Evolutionary conservation across 768 basidiomycete species (phyloP), one percentile per base, ranked within the genome.

Genomic region (Leucocoprinus sp.): DNA sequence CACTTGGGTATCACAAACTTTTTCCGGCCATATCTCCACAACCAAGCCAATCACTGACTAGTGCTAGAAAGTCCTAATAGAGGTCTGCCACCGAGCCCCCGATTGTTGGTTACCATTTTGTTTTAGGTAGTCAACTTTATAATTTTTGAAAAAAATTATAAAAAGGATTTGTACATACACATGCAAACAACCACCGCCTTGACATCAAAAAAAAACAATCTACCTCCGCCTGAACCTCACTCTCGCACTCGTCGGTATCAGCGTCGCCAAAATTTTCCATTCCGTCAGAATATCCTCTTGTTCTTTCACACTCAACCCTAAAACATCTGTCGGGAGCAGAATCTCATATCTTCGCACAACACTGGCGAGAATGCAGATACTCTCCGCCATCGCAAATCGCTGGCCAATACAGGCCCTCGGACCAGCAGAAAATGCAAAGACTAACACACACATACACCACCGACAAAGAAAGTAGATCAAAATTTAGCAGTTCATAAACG

Each of bases 371-470:
- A 73, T 57, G 34, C 68, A 67, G 1, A 65, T 50, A 37, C 59
- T 64, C 52, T 74, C 70, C 3, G 67, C 58, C 3, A 67, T 50
- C 1, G 74, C 68, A 39, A 76, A 74, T 3, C 70, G 67, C 45
- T 73, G 69, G 0, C 75, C 76, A 21, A 77, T 68, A 50, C 74
- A 75, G 17, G 62, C 65, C 12, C 74, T 62, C 1, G 65, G 58
- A 9, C 76, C 74, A 0, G 55, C 58, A 4, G 69, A 68, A 54
- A 78, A 77, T 0, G 71, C 65, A 21, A 70, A 23, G 54, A 69
- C 71, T 42, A 37, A n/a, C n/a, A n/a, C n/a, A n/a, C n/a, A n/a
- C n/a, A n/a, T n/a, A n/a, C n/a, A n/a, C n/a, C n/a, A n/a, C n/a
- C n/a, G n/a, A n/a, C 9, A n/a, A 14, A 15, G 21, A 17, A 8